Evolutionary conservation across 2,329 filamentous ascomycete genomes (phyloP), one percentile per base, ranked within the genome.

Genomic region (Fusarium buxicola): DNA sequence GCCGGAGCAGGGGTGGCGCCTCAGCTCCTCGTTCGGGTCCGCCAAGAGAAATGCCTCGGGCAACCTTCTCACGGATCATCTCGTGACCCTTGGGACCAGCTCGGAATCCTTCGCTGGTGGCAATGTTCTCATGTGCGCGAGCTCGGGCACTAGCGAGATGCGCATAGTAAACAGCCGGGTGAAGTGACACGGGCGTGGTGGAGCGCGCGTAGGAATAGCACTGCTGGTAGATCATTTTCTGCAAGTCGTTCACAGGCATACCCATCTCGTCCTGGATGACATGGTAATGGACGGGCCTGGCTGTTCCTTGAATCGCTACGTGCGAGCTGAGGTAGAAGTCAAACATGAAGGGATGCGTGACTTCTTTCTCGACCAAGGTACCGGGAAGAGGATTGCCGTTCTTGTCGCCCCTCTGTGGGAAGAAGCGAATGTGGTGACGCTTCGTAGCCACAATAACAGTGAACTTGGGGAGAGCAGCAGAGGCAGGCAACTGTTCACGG

Each of bases 81-180:
- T 80, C 77, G 15, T 78, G 76, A 2, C 77, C 80, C 67, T 83
- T 82, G 38, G 79, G 75, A 10, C 80, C 78, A 47, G 75, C 65
- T 47, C 75, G 66, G 74, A 80, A 73, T 70, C 84, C 77, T 12
- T 80, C 77, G 13, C 80, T 83, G 0, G 80, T 73, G 0, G 78
- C 72, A 4, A 79, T 66, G 55, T 81, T 75, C 70, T 94, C 89
- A 65, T 99, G 95, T 4, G 88, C 82, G 50, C 88, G 88, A 16
- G 92, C 92, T 45, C 95, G 91, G 55, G 88, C 87, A 8, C 92
- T 90, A 30, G 94, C 93, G 63, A 99, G 78, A 76, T 99, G 95
- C 0, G 96, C 93, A 69, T 99, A 99, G 82, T 99, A 99, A 1
- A 98, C 90, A 0, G 95, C 93, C 0, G 95, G 95, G 65, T 89